Base-by-base conservation (phyloP, 176 grass and related monocot species). In the Ampelocalamus luodianensis region DNA sequence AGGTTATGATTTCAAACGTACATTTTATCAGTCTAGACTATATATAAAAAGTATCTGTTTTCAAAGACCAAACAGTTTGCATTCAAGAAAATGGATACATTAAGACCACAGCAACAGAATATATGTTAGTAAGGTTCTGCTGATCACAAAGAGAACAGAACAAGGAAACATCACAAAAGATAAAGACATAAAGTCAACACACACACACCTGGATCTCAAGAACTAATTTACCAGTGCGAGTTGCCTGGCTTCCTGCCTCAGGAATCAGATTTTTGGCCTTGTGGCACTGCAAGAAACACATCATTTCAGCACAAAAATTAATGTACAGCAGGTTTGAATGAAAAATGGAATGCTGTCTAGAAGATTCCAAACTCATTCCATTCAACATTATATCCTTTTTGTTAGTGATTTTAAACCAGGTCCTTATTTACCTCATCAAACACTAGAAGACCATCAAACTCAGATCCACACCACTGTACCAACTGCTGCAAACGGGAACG, bases 251-350 rank as follows among this genome's bases (percentile, higher is more conserved):
- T 80, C 96, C 93, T 20, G 81, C 75, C 87, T 95, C 93, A 81
- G 93, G 91, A 85, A 98, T 88, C 70, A 95, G 64, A 95, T 95
- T 95, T 92, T 98, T 98, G 64, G 96, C 96, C 85, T 98, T 98
- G 81, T 98, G 96, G 45, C 96, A 98, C 96, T 97, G 90, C 85
- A 93, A 67, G 23, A 62, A 87, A 85, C 43, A 78, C 50, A 44
- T 65, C 53, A 42, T 46, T 73, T 56, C 17, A 80, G 48, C 60
- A 73, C 20, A 66, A 36, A 54, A 78, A 74, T 50, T 32, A 59
- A 49, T 59, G 29, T 17, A 46, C 20, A 67, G 18, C 10, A 15
- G 44, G 43, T 22, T 77, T 74, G 14, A 66, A 66, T 39, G 1
- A 65, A 9, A 38, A 73, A 49, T 38, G 13, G 26, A 79, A 50